Conservation (phyloP, 371 early-diverging fungal species). For the Mortierella sp. region DNA sequence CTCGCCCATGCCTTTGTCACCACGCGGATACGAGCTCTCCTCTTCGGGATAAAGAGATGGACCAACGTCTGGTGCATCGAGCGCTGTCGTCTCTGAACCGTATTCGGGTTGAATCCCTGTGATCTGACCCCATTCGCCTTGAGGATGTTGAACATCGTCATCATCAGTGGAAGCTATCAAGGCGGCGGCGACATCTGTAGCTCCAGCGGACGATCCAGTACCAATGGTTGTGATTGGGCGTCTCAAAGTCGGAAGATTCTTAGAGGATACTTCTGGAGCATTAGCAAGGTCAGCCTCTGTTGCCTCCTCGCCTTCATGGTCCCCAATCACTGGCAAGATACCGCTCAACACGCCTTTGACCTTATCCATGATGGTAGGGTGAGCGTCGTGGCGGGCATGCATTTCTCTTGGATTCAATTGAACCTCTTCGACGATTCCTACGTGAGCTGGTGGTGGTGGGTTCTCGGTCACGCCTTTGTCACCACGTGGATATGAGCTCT, state of each 20-base stretch:
- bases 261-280: neutral
- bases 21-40: neutral
- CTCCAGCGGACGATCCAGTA: neutral
- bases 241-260: neutral
- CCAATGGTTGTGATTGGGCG: no score
- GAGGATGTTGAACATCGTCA: no score
- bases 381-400: constrained; percentile 16
- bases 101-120: no score
- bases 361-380: constrained; percentile 6
- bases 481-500: neutral
- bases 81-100: no score
- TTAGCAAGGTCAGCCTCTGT: neutral
- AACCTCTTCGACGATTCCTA: constrained; percentile 5
- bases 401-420: neutral
- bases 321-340: constrained; percentile 1
- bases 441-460: constrained; percentile 2
- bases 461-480: neutral
- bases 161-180: no score
- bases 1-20: neutral
- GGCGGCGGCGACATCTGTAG: constrained; percentile 14
- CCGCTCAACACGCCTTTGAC: constrained; percentile 7
- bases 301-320: neutral
- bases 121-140: no score
- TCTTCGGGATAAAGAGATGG: neutral
- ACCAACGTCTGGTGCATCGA: neutral